Percentiles rank a stretch among this genome's conserved stretches.
Conservation (phyloP, 768 basidiomycete species). For the Naematelia encephala region DNA sequence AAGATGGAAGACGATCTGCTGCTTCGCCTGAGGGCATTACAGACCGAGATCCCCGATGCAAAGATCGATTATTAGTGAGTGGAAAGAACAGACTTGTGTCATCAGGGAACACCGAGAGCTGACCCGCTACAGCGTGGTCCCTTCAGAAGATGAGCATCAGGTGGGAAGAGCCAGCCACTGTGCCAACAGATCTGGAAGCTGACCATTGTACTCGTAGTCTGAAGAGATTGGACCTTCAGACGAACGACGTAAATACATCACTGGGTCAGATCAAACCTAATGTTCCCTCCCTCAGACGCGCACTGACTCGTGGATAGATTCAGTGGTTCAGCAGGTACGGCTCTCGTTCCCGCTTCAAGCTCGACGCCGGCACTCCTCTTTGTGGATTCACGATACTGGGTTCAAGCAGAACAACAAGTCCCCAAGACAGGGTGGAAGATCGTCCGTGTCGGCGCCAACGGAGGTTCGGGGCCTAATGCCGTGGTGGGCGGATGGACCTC, state of each 20-base stretch:
- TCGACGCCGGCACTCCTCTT: constrained; percentile 30
- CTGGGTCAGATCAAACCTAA: constrained; percentile 21
- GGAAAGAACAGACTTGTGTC: background rate
- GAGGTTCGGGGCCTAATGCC: constrained; percentile 17
- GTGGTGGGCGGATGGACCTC: constrained; percentile 30
- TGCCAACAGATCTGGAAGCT: background rate
- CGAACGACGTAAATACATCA: constrained; percentile 38
- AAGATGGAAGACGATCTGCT: constrained; percentile 17
- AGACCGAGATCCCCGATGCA: constrained; percentile 30
- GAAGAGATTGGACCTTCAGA: constrained; percentile 42
- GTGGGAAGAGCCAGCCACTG: constrained; percentile 3
- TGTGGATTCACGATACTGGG: constrained; percentile 49
- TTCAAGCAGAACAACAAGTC: constrained; percentile 44
- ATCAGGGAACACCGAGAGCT: too few species aligned
- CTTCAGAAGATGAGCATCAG: constrained; percentile 49
- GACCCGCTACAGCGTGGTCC: constrained; percentile 32
- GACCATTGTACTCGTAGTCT: constrained; percentile 19
- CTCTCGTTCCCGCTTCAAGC: constrained; percentile 28
- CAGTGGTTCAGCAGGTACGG: constrained; percentile 46
- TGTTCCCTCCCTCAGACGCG: too few species aligned
- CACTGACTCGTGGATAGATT: constrained; percentile 21
- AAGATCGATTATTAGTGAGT: constrained; percentile 49
- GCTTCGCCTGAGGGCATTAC: constrained; percentile 27
- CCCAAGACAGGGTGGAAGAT: constrained; percentile 35
- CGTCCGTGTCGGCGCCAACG: constrained; percentile 21